Percentiles rank a stretch among this genome's conserved stretches.
These are phyloP conservation scores for Chlorella sp. DNA, from an alignment of 139 green algal genomes.

Conservation along the genomic window DNA sequence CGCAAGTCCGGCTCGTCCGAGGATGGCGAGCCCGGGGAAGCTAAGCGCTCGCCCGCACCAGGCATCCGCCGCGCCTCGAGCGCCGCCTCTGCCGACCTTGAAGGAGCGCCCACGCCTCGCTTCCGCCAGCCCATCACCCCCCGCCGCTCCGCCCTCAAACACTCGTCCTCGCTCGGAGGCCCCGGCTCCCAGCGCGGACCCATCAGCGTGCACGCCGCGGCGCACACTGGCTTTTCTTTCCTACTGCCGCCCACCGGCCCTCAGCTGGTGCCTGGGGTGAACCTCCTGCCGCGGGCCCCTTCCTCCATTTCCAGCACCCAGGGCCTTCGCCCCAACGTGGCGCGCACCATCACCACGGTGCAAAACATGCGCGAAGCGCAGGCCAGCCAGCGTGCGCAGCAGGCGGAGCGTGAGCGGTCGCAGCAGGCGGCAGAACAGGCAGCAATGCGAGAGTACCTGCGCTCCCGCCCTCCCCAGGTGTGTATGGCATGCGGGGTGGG, in stretches of 20 bases:
- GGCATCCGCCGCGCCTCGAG: neutral
- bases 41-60: neutral
- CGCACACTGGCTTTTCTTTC: no score
- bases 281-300: slow-evolving; percentile 11
- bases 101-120: neutral
- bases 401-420: neutral
- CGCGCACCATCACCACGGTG: neutral
- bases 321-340: neutral
- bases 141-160: neutral
- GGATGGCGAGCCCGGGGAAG: neutral
- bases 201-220: no score
- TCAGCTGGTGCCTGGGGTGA: neutral
- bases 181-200: no score
- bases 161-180: no score
- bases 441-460: slow-evolving; percentile 7
- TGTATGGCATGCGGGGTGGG: no score
- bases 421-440: slow-evolving; percentile 9
- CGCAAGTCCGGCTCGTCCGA: no score
- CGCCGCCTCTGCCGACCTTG: neutral
- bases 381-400: neutral
- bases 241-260: neutral
- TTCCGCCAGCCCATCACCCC: slow-evolving; percentile 8
- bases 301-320: neutral
- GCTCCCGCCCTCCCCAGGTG: neutral
- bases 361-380: neutral